phyloP scores from a whole-genome alignment of 2,329 filamentous ascomycete genomes.

The Amylocarpus encephaloides region DNA sequence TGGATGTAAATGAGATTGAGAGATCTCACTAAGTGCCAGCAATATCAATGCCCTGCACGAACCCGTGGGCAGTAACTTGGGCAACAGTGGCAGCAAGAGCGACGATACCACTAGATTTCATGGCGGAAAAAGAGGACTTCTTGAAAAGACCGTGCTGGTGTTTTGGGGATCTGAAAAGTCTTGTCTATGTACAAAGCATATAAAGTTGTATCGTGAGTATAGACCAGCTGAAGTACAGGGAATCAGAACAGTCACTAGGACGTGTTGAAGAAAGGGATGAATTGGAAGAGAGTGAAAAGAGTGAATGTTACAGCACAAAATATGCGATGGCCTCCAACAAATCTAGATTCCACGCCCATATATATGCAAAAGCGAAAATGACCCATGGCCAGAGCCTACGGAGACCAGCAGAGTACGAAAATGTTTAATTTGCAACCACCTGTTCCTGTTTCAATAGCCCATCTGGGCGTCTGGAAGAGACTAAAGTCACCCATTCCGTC shows the following conservation, averaged over 20 bases:
- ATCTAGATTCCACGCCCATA: background rate
- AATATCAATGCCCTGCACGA: conserved; percentile 38
- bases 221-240: background rate
- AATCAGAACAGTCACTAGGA: background rate
- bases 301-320: background rate
- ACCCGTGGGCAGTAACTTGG: conserved; percentile 41
- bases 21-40: conserved; percentile 31
- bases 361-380: background rate
- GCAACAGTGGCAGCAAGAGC: conserved; percentile 31
- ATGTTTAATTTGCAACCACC: background rate
- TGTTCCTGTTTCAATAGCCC: background rate
- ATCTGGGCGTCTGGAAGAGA: background rate
- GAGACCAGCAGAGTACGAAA: background rate
- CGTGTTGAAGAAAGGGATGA: background rate
- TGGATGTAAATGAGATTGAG: background rate
- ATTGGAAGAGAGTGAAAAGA: conserved; percentile 1
- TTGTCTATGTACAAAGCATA: background rate
- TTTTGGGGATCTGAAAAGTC: background rate
- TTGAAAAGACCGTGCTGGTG: background rate
- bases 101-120: conserved; percentile 13
- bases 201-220: background rate
- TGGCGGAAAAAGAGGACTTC: conserved; percentile 19
- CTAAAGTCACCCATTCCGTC: background rate
- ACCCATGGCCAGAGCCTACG: background rate
- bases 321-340: background rate